Conservation (phyloP, 345 rosid genomes). For the Physaria fendleri region DNA sequence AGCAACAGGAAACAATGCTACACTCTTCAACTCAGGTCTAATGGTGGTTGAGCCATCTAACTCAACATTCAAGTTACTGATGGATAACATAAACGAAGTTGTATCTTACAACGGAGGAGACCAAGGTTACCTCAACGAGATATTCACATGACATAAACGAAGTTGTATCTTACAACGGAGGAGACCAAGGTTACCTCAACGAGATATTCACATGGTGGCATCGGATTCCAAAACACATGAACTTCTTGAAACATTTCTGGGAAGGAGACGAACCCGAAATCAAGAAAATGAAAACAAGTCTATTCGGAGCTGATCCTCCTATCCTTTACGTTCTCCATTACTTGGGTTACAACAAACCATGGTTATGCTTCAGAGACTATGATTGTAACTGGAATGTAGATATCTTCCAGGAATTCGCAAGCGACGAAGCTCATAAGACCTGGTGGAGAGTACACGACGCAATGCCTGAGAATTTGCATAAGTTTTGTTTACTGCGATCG, state of each 20-base stretch:
- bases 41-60: slow-evolving; percentile 87
- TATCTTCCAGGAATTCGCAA: slow-evolving; percentile 64
- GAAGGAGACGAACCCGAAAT: slow-evolving; percentile 81
- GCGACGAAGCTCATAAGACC: slow-evolving; percentile 66
- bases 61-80: slow-evolving; percentile 69
- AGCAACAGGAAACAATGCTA: slow-evolving; percentile 69
- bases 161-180: slow-evolving; percentile 83
- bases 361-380: slow-evolving; percentile 86
- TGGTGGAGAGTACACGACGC: slow-evolving; percentile 92
- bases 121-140: slow-evolving; percentile 83
- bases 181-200: slow-evolving; percentile 87
- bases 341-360: slow-evolving; percentile 66
- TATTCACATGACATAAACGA: slow-evolving; percentile 73
- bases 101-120: slow-evolving; percentile 92
- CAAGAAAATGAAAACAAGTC: slow-evolving; percentile 53
- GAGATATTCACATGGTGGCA: slow-evolving; percentile 99
- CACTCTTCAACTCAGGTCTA: slow-evolving; percentile 79
- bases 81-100: slow-evolving; percentile 77
- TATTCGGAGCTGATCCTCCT: slow-evolving; percentile 81
- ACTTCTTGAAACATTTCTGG: slow-evolving; percentile 93
- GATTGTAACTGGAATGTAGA: slow-evolving; percentile 98
- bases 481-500: slow-evolving; percentile 64
- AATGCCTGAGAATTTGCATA: slow-evolving; percentile 65
- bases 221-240: slow-evolving; percentile 85
- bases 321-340: slow-evolving; percentile 80